These are phyloP conservation scores for Amanita muscaria DNA, from an alignment of 768 basidiomycete genomes.

Conservation along the genomic window DNA sequence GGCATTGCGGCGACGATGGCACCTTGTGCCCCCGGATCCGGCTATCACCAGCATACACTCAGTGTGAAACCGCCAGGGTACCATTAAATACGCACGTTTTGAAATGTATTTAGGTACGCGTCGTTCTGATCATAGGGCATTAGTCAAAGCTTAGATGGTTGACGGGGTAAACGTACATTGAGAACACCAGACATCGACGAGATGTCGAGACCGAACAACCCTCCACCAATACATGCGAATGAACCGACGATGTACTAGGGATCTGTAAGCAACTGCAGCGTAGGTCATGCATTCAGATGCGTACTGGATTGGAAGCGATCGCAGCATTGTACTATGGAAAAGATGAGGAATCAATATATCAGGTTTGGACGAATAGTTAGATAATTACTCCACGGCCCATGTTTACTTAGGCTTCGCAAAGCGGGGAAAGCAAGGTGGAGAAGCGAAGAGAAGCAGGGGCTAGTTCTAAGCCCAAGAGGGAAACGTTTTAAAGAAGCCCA, in stretches of 20 bases:
- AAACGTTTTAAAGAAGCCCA: too few relatives aligned
- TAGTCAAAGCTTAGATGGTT: neutral
- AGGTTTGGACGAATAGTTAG: too few relatives aligned
- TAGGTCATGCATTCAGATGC: neutral
- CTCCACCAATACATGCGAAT: constrained; percentile 76
- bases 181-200: constrained; percentile 77
- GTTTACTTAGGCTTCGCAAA: too few relatives aligned
- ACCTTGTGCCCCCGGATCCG: constrained; percentile 49
- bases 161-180: constrained; percentile 21
- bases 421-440: too few relatives aligned
- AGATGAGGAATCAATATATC: too few relatives aligned
- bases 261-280: neutral
- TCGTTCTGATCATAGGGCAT: constrained; percentile 23
- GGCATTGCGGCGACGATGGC: constrained; percentile 77
- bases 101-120: constrained; percentile 28
- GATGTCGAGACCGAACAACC: constrained; percentile 74
- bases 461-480: too few relatives aligned
- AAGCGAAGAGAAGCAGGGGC: too few relatives aligned
- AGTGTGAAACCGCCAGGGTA: too few relatives aligned
- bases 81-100: too few relatives aligned
- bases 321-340: constrained; percentile 26
- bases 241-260: constrained; percentile 68
- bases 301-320: constrained; percentile 23
- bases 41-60: too few relatives aligned
- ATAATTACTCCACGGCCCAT: too few relatives aligned